Base-by-base conservation (phyloP, 768 basidiomycete species). In the Glaciozyma martinii region DNA sequence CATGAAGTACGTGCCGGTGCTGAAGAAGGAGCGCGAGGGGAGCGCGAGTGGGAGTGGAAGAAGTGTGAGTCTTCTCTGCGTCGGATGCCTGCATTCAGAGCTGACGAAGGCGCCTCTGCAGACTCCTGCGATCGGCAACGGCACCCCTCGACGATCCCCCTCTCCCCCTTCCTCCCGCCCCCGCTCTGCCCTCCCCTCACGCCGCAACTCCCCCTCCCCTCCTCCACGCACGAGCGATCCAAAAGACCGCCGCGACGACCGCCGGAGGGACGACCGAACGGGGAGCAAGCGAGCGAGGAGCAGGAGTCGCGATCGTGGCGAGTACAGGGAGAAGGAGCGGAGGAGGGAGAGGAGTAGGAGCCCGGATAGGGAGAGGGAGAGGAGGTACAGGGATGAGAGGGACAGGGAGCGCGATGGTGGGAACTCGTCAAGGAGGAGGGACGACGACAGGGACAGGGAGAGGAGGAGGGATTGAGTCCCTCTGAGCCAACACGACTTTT, bases 1-100 rank as follows among this genome's bases (percentile, higher is more conserved):
- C 61, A 84, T 83, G 78, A 82, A 84, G 71, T 98, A 95, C 74
- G 78, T 92, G 32, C 93, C 95, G 16, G 79, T 98, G 37, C 73
- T 90, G 53, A 89, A 84, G 77, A 81, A 80, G 74, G 89, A 88
- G 59, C 79, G 80, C 29, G 68, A 60, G 44, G 40, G 62, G 29
- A 32, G 57, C 29, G 54, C 37, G 6, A 56, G 46, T n/a, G 55
- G 37, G 23, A 56, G 55, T 56, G 55, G 55, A 1, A 40, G n/a
- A 12, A 40, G 37, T 32, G 55, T 56, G 23, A 10, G 55, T 42
- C 55, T 9, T 56, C 16, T 47, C 21, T 23, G 21, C 46, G 8
- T 23, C 16, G 19, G 8, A 47, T 12, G 5, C 3, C n/a, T 47
- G 6, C 6, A 3, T 3, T 3, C 19, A 7, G 19, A 21, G 46